Percentiles rank a stretch among this genome's conserved stretches.
Conservation (phyloP, 2,329 filamentous ascomycete genomes). For the Albifimbria verrucaria region DNA sequence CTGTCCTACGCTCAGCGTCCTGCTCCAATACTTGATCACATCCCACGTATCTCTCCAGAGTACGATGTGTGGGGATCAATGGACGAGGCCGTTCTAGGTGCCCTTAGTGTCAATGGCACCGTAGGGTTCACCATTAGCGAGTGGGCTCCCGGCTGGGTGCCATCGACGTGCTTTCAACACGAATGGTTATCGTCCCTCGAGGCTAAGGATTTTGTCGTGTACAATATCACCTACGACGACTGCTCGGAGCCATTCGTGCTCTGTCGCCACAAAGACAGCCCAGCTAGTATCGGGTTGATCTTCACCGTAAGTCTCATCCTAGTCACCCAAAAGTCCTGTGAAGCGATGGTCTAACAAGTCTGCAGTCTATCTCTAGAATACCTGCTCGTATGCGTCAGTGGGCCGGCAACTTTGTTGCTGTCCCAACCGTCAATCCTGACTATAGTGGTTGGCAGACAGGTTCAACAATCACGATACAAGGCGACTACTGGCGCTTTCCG, state of each 20-base stretch:
- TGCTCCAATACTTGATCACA: background rate
- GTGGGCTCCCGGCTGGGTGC: background rate
- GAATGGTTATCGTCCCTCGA: background rate
- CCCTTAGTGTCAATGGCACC: background rate
- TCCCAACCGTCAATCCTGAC: background rate
- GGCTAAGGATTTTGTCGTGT: background rate
- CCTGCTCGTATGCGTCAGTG: background rate
- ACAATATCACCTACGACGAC: background rate
- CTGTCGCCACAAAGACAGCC: background rate
- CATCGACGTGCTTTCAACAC: background rate
- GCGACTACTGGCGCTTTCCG: background rate
- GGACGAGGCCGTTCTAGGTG: background rate
- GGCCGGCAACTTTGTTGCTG: background rate
- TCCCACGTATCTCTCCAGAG: background rate
- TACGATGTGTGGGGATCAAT: background rate
- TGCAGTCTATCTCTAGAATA: background rate
- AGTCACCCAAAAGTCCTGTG: background rate
- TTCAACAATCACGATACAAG: background rate
- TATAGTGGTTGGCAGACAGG: background rate
- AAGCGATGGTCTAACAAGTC: background rate
- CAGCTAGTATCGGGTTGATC: background rate
- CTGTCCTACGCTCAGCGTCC: background rate
- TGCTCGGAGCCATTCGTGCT: background rate
- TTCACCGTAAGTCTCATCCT: background rate
- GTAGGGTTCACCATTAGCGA: background rate